Base-by-base conservation (phyloP, 2,329 filamentous ascomycete species). In the Cladosporium sp. region DNA sequence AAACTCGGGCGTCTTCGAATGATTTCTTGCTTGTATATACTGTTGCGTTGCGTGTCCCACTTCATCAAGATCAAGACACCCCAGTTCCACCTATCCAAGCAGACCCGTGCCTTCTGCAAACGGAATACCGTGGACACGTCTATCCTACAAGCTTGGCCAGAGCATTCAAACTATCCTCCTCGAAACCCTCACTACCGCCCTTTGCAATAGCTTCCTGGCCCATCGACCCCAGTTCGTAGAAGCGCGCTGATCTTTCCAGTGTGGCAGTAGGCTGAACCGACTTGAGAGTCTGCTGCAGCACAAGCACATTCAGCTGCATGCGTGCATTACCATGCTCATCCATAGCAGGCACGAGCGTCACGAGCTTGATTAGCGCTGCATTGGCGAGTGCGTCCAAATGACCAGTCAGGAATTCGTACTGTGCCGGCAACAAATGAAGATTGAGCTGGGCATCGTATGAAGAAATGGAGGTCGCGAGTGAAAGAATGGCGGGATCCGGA, bases 211-310 rank as follows among this genome's bases (percentile, higher is more conserved):
- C 71, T 28, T 74, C 74, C 42, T 70, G 74, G 60, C 80, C 77
- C 72, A 81, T 84, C 4, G 87, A 87, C 69, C 84, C 91, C 38
- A 93, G 73, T 19, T 82, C 80, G 69, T 86, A 92, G 75, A 88
- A 93, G 60, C 83, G 81, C 19, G 84, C 82, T 1, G 87, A 84
- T 37, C 84, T 78, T 3, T 80, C 79, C 28, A 93, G 78, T 59
- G 83, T 81, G 3, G 89, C 87, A 8, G 82, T 83, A 1, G 84
- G 80, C 73, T 94, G 91, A 55, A 99, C 87, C 65, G 96, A 37
- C 78, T 96, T 96, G 58, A 99, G 84, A 68, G 96, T 97, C 72
- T 99, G 94, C 75, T 97, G 93, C 54, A 99, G 79, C 40, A 99
- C 94, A 22, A 97, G 82, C 51, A 97, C 91, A 72, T 99, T 96